Evolutionary conservation across 2,329 filamentous ascomycete genomes (phyloP).

Genomic region (Aspergillus caelatus): DNA sequence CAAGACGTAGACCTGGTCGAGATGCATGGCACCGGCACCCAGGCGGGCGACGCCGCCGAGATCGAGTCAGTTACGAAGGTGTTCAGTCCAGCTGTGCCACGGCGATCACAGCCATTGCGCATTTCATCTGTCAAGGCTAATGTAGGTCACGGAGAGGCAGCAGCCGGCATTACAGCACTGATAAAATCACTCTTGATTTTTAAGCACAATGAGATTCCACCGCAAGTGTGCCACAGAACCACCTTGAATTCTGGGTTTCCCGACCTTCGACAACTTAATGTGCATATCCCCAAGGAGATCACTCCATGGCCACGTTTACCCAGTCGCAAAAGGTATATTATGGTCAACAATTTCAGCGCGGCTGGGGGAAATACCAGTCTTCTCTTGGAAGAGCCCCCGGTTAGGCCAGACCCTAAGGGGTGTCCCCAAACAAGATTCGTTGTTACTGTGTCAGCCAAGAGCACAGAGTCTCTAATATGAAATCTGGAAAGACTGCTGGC

Average conservation of each 20-base stretch:
- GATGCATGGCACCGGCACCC: conserved; percentile 87
- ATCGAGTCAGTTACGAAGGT: conserved; percentile 68
- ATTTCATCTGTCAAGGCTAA: conserved; percentile 38
- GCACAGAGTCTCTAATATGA: conserved; percentile 42
- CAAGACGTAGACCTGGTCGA: conserved; percentile 81
- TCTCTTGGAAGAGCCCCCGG: conserved; percentile 62
- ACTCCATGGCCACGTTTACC: conserved; percentile 25
- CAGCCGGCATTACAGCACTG: conserved; percentile 43
- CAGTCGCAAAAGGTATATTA: conserved; percentile 30
- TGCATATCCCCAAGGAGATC: conserved; percentile 48
- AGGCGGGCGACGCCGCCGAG: conserved; percentile 79
- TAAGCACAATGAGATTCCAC: conserved; percentile 64
- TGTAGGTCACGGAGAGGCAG: conserved; percentile 50
- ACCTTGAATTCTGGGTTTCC: conserved; percentile 37
- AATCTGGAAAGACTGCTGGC: conserved; percentile 58
- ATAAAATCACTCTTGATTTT: conserved; percentile 68
- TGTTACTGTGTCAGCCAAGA: conserved; percentile 62
- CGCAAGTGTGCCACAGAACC: conserved; percentile 69
- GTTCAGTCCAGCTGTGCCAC: conserved; percentile 65
- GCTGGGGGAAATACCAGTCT: conserved; percentile 70
- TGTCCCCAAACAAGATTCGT: conserved; percentile 57
- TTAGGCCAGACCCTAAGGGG: conserved; percentile 50
- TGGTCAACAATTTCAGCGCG: conserved; percentile 70
- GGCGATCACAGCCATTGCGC: conserved; percentile 30
- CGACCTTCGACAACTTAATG: conserved; percentile 30